These are phyloP conservation scores for Ilex asprella DNA, from an alignment of 257 asterid species.

Conservation along the genomic window DNA sequence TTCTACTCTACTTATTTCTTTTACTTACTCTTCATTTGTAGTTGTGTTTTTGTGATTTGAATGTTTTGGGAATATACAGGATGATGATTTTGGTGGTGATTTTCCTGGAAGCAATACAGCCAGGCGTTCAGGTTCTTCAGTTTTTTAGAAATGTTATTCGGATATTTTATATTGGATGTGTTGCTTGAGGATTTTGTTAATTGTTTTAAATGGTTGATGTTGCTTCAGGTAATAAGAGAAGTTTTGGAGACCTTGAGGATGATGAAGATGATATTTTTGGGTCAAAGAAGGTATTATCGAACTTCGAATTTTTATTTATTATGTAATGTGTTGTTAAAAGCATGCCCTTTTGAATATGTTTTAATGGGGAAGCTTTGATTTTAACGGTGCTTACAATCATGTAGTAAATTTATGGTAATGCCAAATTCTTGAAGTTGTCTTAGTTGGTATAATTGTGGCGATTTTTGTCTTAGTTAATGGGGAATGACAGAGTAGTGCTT, in stretches of 20 bases:
- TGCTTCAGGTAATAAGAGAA: conserved; percentile 62
- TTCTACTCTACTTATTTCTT: not conserved
- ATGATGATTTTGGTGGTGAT: conserved; percentile 87
- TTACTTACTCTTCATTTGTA: not conserved
- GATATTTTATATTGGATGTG: not conserved
- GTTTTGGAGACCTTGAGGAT: conserved; percentile 76
- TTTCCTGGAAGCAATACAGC: conserved; percentile 35
- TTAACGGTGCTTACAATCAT: too few species aligned
- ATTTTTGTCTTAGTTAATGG: too few species aligned
- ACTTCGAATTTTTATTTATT: too few species aligned
- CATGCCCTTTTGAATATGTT: too few species aligned
- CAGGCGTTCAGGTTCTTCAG: conserved; percentile 48
- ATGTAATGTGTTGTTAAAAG: too few species aligned
- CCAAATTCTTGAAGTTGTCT: too few species aligned
- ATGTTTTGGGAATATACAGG: conserved; percentile 31
- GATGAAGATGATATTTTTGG: conserved; percentile 93
- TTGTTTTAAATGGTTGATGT: conserved; percentile 7
- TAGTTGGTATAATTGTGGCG: too few species aligned
- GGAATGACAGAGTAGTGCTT: too few species aligned
- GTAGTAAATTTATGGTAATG: too few species aligned
- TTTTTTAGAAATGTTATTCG: conserved; percentile 1
- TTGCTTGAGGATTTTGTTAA: not conserved
- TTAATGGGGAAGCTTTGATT: too few species aligned
- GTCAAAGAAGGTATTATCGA: conserved; percentile 57
- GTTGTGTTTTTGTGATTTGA: not conserved